Evolutionary conservation across 106 monocot genomes (phyloP).

Genomic region (Acorus calamus): DNA sequence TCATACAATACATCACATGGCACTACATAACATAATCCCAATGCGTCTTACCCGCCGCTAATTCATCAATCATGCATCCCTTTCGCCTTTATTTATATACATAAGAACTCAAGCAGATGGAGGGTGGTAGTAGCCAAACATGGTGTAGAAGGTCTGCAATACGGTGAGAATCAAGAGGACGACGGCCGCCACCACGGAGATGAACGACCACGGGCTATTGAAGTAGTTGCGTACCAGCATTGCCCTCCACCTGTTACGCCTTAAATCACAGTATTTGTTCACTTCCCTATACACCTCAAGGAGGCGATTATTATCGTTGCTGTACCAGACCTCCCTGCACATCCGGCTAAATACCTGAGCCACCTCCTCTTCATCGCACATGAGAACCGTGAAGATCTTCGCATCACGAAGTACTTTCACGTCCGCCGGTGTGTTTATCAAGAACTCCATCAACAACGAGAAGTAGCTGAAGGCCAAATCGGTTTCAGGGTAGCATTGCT

Average conservation of each 20-base stretch:
- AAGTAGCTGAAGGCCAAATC: slow-evolving; percentile 7
- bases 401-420: background rate
- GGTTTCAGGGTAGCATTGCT: slow-evolving; percentile 17
- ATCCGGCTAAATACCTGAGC: slow-evolving; percentile 16
- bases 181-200: too few species aligned
- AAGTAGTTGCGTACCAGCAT: background rate
- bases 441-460: slow-evolving; percentile 13
- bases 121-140: too few species aligned
- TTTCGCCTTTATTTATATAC: too few species aligned
- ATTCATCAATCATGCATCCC: background rate
- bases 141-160: too few species aligned
- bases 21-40: too few species aligned
- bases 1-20: too few species aligned
- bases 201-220: too few species aligned
- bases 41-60: too few species aligned
- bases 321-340: background rate
- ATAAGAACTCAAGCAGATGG: too few species aligned
- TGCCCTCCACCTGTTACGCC: slow-evolving; percentile 1
- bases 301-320: slow-evolving; percentile 6
- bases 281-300: slow-evolving; percentile 4
- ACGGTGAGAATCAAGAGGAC: too few species aligned
- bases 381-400: slow-evolving; percentile 11
- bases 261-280: slow-evolving; percentile 7
- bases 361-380: slow-evolving; percentile 3
- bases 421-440: slow-evolving; percentile 18